Percentiles rank a stretch among this genome's conserved stretches.
phyloP scores from a whole-genome alignment of 208 protist genomes.

The Leishmania braziliensis region DNA sequence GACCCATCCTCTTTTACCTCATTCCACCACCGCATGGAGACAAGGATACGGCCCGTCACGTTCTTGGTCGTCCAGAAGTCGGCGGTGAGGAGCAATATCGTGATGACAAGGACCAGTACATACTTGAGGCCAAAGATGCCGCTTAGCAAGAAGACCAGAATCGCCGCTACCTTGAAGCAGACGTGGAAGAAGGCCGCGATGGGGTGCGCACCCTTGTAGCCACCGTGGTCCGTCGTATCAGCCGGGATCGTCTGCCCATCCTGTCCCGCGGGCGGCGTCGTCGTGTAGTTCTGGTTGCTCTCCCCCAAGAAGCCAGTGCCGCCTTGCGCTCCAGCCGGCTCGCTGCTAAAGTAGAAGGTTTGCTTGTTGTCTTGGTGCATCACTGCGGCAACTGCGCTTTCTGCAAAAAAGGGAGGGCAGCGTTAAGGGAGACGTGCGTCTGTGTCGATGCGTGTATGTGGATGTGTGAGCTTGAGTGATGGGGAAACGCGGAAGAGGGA shows the following conservation, averaged over 20 bases:
- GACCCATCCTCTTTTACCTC: conserved; percentile 92
- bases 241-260: conserved; percentile 16
- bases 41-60: conserved; percentile 93
- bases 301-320: neutral
- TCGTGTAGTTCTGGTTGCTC: neutral
- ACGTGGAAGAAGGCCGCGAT: conserved; percentile 89
- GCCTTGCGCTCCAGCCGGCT: neutral
- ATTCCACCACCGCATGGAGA: conserved; percentile 95
- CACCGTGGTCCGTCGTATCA: conserved; percentile 24
- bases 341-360: conserved; percentile 21
- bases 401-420: neutral
- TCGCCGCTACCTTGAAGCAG: conserved; percentile 79
- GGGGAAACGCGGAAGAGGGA: neutral
- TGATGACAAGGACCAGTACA: conserved; percentile 86
- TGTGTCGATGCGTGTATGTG: neutral
- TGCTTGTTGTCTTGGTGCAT: conserved; percentile 19
- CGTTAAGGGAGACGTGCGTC: neutral
- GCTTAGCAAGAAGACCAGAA: conserved; percentile 86
- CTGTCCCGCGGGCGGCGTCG: neutral
- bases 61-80: conserved; percentile 98
- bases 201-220: conserved; percentile 86
- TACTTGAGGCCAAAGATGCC: conserved; percentile 62
- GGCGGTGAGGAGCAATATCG: conserved; percentile 83
- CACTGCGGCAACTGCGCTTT: neutral
- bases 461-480: neutral